These are phyloP conservation scores for Perkinsus marinus DNA, from an alignment of 169 alveolate genomes.

Conservation along the genomic window DNA sequence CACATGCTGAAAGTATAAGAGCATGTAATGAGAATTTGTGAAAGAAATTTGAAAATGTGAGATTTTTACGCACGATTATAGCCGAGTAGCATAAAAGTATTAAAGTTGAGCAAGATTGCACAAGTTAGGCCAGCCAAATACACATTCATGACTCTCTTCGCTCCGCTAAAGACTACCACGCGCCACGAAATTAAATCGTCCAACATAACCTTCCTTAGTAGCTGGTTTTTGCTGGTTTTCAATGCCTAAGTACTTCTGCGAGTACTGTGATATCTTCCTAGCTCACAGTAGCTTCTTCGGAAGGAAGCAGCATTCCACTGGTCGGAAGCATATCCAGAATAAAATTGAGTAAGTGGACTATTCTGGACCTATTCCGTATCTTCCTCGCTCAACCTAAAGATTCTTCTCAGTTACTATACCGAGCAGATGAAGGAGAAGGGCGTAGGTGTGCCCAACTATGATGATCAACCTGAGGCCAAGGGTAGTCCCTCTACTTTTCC, in stretches of 20 bases:
- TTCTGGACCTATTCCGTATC: not conserved
- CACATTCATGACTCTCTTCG: no score
- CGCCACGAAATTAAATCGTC: no score
- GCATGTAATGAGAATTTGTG: no score
- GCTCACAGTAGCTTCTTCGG: slow-evolving; percentile 98
- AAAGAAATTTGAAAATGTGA: no score
- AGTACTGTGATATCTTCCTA: slow-evolving; percentile 95
- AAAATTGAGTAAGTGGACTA: slow-evolving; percentile 76
- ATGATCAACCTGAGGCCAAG: not conserved
- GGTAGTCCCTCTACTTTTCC: not conserved
- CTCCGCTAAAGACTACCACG: no score
- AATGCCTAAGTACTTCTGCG: slow-evolving; percentile 99
- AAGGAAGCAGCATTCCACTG: slow-evolving; percentile 90
- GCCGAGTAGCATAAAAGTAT: no score
- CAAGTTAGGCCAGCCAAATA: no score
- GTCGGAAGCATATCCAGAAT: slow-evolving; percentile 92
- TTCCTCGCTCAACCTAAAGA: not conserved
- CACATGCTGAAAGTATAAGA: no score
- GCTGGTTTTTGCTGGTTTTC: not conserved
- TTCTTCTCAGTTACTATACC: not conserved
- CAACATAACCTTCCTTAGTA: not conserved
- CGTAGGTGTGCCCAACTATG: not conserved
- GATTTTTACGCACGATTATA: no score
- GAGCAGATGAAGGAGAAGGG: not conserved
- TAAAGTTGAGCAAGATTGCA: no score